Percentiles rank a stretch among this genome's conserved stretches.
Conservation (phyloP, 73 alveolate species). For the Effrenium voratum region DNA sequence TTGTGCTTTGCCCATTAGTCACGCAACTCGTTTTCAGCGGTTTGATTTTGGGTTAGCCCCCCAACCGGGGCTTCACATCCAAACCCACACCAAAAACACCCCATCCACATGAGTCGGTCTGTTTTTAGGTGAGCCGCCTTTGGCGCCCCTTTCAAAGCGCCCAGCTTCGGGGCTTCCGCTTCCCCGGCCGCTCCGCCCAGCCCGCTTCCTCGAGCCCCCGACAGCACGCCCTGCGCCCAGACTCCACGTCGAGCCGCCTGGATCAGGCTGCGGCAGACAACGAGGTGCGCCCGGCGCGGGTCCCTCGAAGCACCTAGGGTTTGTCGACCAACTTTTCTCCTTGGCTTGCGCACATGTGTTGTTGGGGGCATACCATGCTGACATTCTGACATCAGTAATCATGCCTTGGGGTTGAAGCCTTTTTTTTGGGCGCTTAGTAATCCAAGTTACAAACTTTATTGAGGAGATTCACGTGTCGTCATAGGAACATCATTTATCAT, state of each 20-base stretch:
- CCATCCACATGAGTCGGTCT: neutral
- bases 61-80: too few relatives aligned
- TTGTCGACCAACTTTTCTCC: neutral
- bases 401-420: neutral
- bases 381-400: neutral
- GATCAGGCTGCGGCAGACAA: constrained; percentile 72
- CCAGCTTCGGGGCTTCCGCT: too few relatives aligned
- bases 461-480: too few relatives aligned
- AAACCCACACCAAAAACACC: too few relatives aligned
- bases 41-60: too few relatives aligned
- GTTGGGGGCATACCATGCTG: neutral
- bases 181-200: neutral
- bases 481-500: too few relatives aligned
- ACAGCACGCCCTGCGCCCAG: neutral
- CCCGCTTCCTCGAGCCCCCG: neutral
- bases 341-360: neutral
- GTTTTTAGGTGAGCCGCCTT: too few relatives aligned
- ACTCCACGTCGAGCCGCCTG: constrained; percentile 58
- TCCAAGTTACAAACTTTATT: too few relatives aligned
- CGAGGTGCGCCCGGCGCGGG: constrained; percentile 5
- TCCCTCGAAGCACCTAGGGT: neutral
- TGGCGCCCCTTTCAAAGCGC: too few relatives aligned
- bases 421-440: neutral
- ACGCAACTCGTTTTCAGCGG: too few relatives aligned
- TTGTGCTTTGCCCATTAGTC: too few relatives aligned